These are phyloP conservation scores for Handroanthus guayacan DNA, from an alignment of 257 asterid species.

Conservation along the genomic window DNA sequence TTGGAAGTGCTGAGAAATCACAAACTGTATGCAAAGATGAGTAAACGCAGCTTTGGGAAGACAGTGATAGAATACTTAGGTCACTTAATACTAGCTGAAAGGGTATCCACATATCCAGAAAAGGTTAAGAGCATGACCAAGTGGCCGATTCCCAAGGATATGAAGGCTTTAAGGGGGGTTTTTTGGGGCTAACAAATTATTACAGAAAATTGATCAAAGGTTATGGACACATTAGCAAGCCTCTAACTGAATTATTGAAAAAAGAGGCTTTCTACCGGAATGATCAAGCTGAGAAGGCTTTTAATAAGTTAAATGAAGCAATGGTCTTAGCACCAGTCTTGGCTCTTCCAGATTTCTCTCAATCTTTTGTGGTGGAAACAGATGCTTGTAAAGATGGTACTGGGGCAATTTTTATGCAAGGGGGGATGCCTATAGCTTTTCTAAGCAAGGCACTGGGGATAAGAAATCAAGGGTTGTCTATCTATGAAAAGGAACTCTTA, in stretches of 20 bases:
- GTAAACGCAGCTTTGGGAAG: neutral
- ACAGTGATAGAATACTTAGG: no score
- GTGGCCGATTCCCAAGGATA: no score
- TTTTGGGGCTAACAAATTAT: no score
- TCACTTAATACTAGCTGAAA: no score
- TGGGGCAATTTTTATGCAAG: neutral
- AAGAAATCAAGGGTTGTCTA: neutral
- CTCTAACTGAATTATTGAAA: neutral
- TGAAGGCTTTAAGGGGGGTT: no score
- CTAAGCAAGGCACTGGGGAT: neutral
- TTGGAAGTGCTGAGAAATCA: no score
- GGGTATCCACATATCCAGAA: no score
- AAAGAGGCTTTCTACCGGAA: neutral
- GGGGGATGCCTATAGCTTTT: neutral
- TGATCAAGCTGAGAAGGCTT: neutral
- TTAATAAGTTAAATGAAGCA: neutral
- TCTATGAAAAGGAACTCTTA: slow-evolving; percentile 11
- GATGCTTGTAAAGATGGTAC: no score
- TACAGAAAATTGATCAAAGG: no score
- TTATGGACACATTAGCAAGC: neutral
- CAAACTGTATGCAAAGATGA: neutral
- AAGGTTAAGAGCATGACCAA: no score
- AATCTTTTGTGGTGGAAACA: no score
- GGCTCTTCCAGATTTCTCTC: neutral
- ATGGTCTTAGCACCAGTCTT: neutral